Base-by-base conservation (phyloP, 2,329 filamentous ascomycete genomes). In the Colletotrichum spaethianum region DNA sequence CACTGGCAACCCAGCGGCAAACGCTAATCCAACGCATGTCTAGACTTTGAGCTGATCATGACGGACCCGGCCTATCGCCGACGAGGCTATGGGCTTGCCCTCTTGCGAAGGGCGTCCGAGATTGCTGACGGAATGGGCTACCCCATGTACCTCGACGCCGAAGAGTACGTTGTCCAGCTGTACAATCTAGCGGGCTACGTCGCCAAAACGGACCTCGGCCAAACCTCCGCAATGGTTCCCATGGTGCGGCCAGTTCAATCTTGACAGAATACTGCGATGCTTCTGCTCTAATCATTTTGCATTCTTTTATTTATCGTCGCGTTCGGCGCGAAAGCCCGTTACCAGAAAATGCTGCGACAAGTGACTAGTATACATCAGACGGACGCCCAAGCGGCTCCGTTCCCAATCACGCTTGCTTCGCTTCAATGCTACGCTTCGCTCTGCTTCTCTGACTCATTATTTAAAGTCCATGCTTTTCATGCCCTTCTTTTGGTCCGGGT, bases 1-100 rank as follows among this genome's bases (percentile, higher is more conserved):
- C 23, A 26, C 31, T 40, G 18, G 9, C 8, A 31, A 20, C 11
- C 36, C 38, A 6, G 28, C 9, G 14, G 16, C 20, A 59, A 62
- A 42, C 9, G 33, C 65, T 46, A 26, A 62, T n/a, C 14, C 14
- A 28, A 20, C 7, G 20, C 5, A 16, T n/a, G 11, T 20, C 11
- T 31, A 75, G 75, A 75, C 42, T 57, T 75, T 23, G 74, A 76
- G 36, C 40, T 75, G 12, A 59, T 75, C 28, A 67, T 75, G 63
- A 72, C 74, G 12, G 73, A 75, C 48, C 70, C 75, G 20, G 60
- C 70, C 4, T 68, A 73, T 8, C 74, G 71, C 4, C 42, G 74
- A 1, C 64, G 55, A 12, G 75, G 75, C 8, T 52, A 72, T 33
- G 75, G 66, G 5, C 56, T 55, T n/a, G 67, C 75, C 12, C 63